Conservation (phyloP, 164 flowering plant genomes). For the Taxillus chinensis region DNA sequence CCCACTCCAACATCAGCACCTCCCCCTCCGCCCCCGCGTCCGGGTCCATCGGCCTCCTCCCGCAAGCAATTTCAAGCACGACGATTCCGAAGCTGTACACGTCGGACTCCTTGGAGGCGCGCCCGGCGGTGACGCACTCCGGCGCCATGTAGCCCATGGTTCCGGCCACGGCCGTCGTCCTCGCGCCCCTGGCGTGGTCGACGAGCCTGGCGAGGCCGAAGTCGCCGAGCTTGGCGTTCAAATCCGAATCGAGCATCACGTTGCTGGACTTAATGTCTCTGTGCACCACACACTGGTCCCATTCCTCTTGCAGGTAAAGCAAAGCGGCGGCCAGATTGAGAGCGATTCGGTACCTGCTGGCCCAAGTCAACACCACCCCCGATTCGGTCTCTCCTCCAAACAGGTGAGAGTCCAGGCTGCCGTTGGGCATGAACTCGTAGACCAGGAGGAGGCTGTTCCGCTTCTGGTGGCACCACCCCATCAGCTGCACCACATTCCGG, state of each 20-base stretch:
- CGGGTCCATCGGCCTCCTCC: constrained; percentile 7
- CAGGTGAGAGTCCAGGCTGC: constrained; percentile 24
- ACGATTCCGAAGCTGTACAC: constrained; percentile 24
- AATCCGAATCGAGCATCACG: constrained; percentile 17
- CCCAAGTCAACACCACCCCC: constrained; percentile 17
- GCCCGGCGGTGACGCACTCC: constrained; percentile 12
- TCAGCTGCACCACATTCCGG: constrained; percentile 3
- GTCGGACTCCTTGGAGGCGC: constrained; percentile 19
- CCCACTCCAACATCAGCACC: constrained; percentile 11
- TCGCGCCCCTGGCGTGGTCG: constrained; percentile 14
- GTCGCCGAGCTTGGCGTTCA: constrained; percentile 24
- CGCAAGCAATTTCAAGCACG: constrained; percentile 15
- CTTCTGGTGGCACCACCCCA: constrained; percentile 1
- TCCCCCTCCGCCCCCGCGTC: neutral
- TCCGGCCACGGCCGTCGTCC: constrained; percentile 18
- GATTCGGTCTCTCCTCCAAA: constrained; percentile 4
- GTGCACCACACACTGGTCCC: constrained; percentile 31
- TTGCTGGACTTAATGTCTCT: constrained; percentile 22
- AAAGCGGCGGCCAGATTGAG: constrained; percentile 20
- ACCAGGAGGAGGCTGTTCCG: neutral
- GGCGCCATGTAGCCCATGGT: constrained; percentile 28
- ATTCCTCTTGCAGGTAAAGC: constrained; percentile 34
- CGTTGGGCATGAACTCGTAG: constrained; percentile 29
- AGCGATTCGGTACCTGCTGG: constrained; percentile 21
- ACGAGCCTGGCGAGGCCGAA: constrained; percentile 27